Conservation (phyloP, 2,329 filamentous ascomycete species). For the Endothia cerciana region DNA sequence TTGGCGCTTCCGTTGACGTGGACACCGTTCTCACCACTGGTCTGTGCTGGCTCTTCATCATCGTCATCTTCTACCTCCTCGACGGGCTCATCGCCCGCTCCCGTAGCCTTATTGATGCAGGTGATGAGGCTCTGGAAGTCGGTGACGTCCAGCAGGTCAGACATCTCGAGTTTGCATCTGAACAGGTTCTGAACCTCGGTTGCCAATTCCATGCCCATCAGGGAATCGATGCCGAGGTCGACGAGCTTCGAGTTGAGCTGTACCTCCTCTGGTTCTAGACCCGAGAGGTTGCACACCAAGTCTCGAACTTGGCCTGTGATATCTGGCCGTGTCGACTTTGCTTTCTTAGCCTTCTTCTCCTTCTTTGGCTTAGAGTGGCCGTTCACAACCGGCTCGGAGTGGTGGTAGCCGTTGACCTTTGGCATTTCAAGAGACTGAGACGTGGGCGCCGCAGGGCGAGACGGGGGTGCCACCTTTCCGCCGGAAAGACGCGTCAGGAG, state of each 20-base stretch:
- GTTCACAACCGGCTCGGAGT: background rate
- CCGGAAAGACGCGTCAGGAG: conserved; percentile 30
- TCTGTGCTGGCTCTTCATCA: background rate
- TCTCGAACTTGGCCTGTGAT: background rate
- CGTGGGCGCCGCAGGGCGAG: background rate
- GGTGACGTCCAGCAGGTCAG: conserved; percentile 10
- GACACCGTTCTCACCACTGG: background rate
- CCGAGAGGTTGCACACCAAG: background rate
- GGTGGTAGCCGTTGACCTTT: background rate
- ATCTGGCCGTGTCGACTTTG: conserved; percentile 14
- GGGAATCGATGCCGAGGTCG: conserved; percentile 53
- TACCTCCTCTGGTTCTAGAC: background rate
- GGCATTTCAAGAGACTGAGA: background rate
- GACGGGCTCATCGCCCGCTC: background rate
- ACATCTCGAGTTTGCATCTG: conserved; percentile 32
- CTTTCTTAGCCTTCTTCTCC: conserved; percentile 29
- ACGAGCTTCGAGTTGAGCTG: conserved; percentile 36
- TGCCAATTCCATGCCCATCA: conserved; percentile 53
- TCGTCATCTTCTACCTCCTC: background rate
- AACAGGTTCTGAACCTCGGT: conserved; percentile 46
- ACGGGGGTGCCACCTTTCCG: background rate
- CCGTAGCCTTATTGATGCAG: conserved; percentile 2
- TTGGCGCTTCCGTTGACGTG: background rate
- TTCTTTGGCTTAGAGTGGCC: background rate
- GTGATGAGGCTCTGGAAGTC: conserved; percentile 10